Evolutionary conservation across 176 grass and related monocot genomes (phyloP).

Genomic region (Leersia perrieri): DNA sequence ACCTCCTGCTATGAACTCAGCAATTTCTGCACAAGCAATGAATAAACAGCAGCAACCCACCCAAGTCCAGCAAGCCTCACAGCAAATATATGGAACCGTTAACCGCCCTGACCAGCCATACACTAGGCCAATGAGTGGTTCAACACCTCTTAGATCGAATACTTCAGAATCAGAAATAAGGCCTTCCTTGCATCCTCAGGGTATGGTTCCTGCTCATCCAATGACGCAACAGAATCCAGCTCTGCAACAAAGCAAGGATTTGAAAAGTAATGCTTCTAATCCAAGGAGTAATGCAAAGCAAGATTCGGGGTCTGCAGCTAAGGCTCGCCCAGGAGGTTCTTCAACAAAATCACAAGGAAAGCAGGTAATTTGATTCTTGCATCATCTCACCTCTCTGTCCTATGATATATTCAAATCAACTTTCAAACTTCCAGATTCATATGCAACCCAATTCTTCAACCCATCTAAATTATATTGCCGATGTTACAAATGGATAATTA

Average conservation of each 20-base stretch:
- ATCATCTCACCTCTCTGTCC: slow-evolving; percentile 12
- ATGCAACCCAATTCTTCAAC: neutral
- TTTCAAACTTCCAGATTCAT: slow-evolving; percentile 1
- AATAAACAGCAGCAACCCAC: slow-evolving; percentile 43
- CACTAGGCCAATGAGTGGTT: slow-evolving; percentile 45
- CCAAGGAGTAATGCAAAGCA: slow-evolving; percentile 32
- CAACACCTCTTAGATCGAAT: slow-evolving; percentile 32
- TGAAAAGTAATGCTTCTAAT: slow-evolving; percentile 29
- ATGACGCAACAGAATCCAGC: slow-evolving; percentile 27
- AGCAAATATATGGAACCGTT: slow-evolving; percentile 43
- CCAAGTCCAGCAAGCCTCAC: slow-evolving; percentile 42
- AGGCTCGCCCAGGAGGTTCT: slow-evolving; percentile 21
- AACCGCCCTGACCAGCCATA: slow-evolving; percentile 33
- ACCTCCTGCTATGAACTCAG: slow-evolving; percentile 27
- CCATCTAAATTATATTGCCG: slow-evolving; percentile 25
- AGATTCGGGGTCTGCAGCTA: slow-evolving; percentile 39
- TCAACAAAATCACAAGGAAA: slow-evolving; percentile 46
- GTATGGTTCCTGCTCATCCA: slow-evolving; percentile 37
- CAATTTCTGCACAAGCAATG: slow-evolving; percentile 37
- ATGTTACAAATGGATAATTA: slow-evolving; percentile 11
- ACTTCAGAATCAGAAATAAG: slow-evolving; percentile 25
- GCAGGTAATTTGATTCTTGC: slow-evolving; percentile 28
- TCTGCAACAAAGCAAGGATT: slow-evolving; percentile 49
- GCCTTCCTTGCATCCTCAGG: slow-evolving; percentile 39
- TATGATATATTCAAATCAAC: neutral